Percentiles rank a stretch among this genome's conserved stretches.
Evolutionary conservation across 805 yeast species (phyloP).

Genomic region (Kluyveromyces aestuarii): DNA sequence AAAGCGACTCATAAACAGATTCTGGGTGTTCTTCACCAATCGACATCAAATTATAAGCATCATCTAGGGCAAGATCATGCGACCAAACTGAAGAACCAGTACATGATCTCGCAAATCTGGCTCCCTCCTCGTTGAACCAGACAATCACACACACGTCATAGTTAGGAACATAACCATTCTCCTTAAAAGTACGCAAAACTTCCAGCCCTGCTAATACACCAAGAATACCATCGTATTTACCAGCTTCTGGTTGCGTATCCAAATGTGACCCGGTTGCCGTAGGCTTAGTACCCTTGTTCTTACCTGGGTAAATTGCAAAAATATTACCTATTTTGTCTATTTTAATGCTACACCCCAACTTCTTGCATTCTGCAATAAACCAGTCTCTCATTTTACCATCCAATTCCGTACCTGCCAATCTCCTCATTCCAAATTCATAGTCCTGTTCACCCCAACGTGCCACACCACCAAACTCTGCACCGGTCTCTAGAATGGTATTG

Average conservation of each 20-base stretch:
- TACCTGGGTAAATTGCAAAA: conserved; percentile 56
- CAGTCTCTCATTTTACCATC: conserved; percentile 60
- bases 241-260: conserved; percentile 75
- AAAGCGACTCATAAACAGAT: conserved; percentile 45
- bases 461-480: conserved; percentile 50
- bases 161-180: conserved; percentile 48
- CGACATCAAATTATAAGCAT: conserved; percentile 42
- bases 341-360: conserved; percentile 47
- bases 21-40: conserved; percentile 42
- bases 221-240: conserved; percentile 63
- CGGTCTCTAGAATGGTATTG: conserved; percentile 53
- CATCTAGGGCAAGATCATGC: conserved; percentile 37
- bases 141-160: conserved; percentile 56
- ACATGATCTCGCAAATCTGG: conserved; percentile 60
- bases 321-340: conserved; percentile 63
- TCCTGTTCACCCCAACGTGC: conserved; percentile 47
- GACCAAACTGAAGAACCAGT: conserved; percentile 67
- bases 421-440: conserved; percentile 59
- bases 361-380: conserved; percentile 44
- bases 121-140: conserved; percentile 79
- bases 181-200: conserved; percentile 55
- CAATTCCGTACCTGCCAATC: conserved; percentile 52
- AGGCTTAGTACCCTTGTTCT: conserved; percentile 37
- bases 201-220: conserved; percentile 65
- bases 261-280: conserved; percentile 66